Evolutionary conservation across 1,284 basidiomycete species (phyloP), one percentile per base, ranked within the genome.

Genomic region (Boletus smithii): DNA sequence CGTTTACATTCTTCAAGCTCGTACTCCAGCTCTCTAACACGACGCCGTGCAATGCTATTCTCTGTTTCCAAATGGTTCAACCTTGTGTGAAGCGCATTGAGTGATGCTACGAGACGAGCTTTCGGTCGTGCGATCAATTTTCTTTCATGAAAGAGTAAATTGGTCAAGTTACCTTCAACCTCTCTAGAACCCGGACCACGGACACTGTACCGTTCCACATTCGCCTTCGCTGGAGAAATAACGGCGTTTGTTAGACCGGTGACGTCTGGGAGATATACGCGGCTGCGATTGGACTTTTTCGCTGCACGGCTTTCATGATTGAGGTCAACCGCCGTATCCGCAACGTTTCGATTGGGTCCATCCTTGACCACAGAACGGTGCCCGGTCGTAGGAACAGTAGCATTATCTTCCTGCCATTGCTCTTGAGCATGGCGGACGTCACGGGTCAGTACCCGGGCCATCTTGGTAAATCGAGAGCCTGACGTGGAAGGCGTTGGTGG

Each of bases 11-110:
- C 74, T 53, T 89, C 85, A 3, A 94, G 74, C 61, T 94, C 91
- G 42, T 76, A 70, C 66, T 95, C 91, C 5, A 95, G 75, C 59
- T 94, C 91, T 32, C 80, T 71, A 17, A 94, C 85, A 11, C 91
- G 76, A 17, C 85, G 73, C 1, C 88, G 74, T 2, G 89, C 89
- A 5, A 88, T 77, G 5, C 81, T 74, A 56, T 93, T 93, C 61
- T 94, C 89, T 1, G 81, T 79, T 59, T 93, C 88, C 1, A 94
- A 74, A 41, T 82, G 73, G 13, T 76, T 73, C 4, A 91, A 70
- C 54, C 83, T 82, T 10, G 74, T 68, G 52, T 89, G 85, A 4
- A 90, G 78, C 4, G 73, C 67, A 43, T 74, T 79, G 9, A 90
- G 72, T 3, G 80, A 82, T 5, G 75, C 73, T 13, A 83, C 59